Conservation (phyloP, 805 yeast species). For the Candida suzukii region DNA sequence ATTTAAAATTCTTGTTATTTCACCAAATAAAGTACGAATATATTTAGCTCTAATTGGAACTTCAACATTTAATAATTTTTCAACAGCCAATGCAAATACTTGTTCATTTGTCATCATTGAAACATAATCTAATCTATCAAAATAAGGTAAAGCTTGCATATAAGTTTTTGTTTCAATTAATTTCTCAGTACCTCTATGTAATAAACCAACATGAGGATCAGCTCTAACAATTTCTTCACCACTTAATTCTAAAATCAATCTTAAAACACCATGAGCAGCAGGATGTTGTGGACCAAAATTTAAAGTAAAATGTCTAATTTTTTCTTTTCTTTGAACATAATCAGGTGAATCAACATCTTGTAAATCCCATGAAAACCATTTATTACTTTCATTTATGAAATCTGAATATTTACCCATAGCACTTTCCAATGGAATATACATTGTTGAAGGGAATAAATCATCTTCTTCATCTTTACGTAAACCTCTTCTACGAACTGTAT, state of each 20-base stretch:
- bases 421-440: background rate
- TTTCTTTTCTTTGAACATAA: constrained; percentile 29
- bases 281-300: constrained; percentile 95
- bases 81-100: constrained; percentile 77
- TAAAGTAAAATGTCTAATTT: constrained; percentile 82
- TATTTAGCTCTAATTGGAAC: constrained; percentile 82
- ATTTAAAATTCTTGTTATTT: constrained; percentile 75
- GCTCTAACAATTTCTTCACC: constrained; percentile 86
- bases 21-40: constrained; percentile 80
- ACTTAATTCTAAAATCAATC: constrained; percentile 76
- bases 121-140: constrained; percentile 80
- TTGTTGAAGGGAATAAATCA: background rate
- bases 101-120: constrained; percentile 89
- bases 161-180: constrained; percentile 81
- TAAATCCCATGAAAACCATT: constrained; percentile 29
- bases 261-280: constrained; percentile 89
- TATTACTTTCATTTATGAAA: constrained; percentile 24
- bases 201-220: constrained; percentile 84
- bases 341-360: constrained; percentile 30
- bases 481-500: constrained; percentile 23
- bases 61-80: constrained; percentile 75
- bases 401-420: constrained; percentile 35
- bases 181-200: constrained; percentile 87
- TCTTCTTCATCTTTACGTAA: background rate
- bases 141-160: constrained; percentile 83